Percentiles rank a stretch among this genome's conserved stretches.
These are phyloP conservation scores for Extremus antarcticus DNA, from an alignment of 495 filamentous ascomycete genomes.

Conservation along the genomic window DNA sequence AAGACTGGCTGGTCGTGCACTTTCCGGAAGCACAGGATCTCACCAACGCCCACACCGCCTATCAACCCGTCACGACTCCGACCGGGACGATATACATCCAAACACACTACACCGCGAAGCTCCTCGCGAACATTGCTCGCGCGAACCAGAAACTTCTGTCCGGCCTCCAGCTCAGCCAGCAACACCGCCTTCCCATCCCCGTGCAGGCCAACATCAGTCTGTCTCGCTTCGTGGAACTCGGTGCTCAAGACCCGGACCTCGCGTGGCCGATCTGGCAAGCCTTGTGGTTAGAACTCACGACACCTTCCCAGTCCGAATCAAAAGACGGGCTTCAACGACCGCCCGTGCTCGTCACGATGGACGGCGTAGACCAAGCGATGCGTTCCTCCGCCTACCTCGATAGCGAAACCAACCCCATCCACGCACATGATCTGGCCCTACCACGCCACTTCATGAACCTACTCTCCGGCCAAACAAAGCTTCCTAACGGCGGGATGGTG, in stretches of 20 bases:
- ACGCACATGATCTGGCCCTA: conserved; percentile 75
- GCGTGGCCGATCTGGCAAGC: conserved; percentile 75
- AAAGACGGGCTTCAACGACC: conserved; percentile 41
- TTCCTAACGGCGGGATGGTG: conserved; percentile 71
- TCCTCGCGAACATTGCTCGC: conserved; percentile 57
- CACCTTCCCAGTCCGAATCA: conserved; percentile 32
- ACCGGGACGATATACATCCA: conserved; percentile 55
- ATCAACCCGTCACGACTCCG: conserved; percentile 45
- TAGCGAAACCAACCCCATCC: conserved; percentile 57
- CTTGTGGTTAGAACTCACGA: conserved; percentile 66
- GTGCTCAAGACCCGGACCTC: conserved; percentile 59
- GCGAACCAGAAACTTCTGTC: conserved; percentile 62
- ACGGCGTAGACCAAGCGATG: conserved; percentile 75
- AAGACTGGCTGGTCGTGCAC: conserved; percentile 78
- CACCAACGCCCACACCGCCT: conserved; percentile 65
- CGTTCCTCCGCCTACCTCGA: conserved; percentile 57
- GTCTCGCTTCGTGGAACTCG: conserved; percentile 54
- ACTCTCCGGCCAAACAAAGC: conserved; percentile 45
- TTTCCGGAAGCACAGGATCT: conserved; percentile 89
- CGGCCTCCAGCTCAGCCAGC: conserved; percentile 43
- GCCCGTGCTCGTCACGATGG: conserved; percentile 66
- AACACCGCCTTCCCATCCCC: conserved; percentile 50
- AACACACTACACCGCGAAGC: conserved; percentile 57
- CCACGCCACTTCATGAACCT: conserved; percentile 63
- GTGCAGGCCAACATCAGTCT: conserved; percentile 52